Conservation (phyloP, 1,284 basidiomycete genomes). For the Afroboletus lepidellus region DNA sequence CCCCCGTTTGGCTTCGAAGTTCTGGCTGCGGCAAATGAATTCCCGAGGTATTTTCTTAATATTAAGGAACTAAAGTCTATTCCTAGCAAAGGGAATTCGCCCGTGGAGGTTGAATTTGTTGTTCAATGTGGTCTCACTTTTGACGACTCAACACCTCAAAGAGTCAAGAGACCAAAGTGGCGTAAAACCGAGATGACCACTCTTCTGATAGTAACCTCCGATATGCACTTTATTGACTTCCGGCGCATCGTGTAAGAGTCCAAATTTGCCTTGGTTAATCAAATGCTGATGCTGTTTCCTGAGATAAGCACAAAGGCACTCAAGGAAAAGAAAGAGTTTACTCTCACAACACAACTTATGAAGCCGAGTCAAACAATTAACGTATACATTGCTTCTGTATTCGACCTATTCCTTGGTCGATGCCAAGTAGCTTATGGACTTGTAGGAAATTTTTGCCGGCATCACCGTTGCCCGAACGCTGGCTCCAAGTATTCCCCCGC, state of each 20-base stretch:
- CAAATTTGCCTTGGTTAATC: conserved; percentile 1
- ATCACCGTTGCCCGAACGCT: conserved; percentile 50
- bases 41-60: conserved; percentile 61
- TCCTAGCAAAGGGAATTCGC: conserved; percentile 44
- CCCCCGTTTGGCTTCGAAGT: conserved; percentile 72
- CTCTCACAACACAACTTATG: conserved; percentile 52
- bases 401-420: neutral
- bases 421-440: conserved; percentile 8
- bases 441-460: conserved; percentile 69
- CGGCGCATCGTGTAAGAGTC: conserved; percentile 65
- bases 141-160: conserved; percentile 27
- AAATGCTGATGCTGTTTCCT: conserved; percentile 9
- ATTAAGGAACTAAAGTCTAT: conserved; percentile 46
- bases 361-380: conserved; percentile 74
- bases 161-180: conserved; percentile 47
- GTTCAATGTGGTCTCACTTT: conserved; percentile 54
- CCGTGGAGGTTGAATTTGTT: conserved; percentile 59
- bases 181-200: conserved; percentile 57
- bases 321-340: conserved; percentile 55
- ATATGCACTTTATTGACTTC: conserved; percentile 70
- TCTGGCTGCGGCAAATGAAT: conserved; percentile 53
- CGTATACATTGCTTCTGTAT: conserved; percentile 65
- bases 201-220: conserved; percentile 71
- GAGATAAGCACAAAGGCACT: conserved; percentile 62
- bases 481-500: conserved; percentile 53